A percentile compares a stretch with the other conserved stretches of the same genome.
These are phyloP conservation scores for Diaporthe sp. DNA, from an alignment of 2,329 filamentous ascomycete genomes.

Conservation along the genomic window DNA sequence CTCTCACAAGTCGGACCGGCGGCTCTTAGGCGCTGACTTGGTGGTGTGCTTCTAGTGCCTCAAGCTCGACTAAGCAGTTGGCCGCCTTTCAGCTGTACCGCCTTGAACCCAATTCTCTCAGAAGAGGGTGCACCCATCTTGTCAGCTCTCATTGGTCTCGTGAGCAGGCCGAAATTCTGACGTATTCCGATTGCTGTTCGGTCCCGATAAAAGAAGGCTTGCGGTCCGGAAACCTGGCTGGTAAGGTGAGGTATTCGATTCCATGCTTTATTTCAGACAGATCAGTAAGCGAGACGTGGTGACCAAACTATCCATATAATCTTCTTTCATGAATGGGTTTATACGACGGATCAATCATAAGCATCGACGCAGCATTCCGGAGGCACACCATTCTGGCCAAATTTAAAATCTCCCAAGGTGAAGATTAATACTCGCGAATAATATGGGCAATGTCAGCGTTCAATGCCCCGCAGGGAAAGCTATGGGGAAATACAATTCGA, in stretches of 20 bases:
- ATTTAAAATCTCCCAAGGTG: neutral
- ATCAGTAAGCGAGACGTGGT: neutral
- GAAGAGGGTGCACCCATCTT: neutral
- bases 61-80: conserved; percentile 2
- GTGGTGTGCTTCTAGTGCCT: conserved; percentile 22
- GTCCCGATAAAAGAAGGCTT: neutral
- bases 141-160: conserved; percentile 1
- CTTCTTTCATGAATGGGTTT: neutral
- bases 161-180: conserved; percentile 21
- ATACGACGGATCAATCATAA: neutral
- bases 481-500: neutral
- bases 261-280: neutral
- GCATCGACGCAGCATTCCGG: accelerated
- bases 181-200: conserved; percentile 2
- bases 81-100: neutral
- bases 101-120: neutral
- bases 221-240: neutral
- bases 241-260: neutral
- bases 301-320: neutral
- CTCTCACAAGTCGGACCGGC: neutral
- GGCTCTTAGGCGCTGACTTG: conserved; percentile 14
- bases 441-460: neutral
- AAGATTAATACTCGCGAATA: accelerated
- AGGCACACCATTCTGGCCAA: neutral
- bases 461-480: neutral